Base-by-base conservation (phyloP, 306 rosid species). In the Malus sylvestris region DNA sequence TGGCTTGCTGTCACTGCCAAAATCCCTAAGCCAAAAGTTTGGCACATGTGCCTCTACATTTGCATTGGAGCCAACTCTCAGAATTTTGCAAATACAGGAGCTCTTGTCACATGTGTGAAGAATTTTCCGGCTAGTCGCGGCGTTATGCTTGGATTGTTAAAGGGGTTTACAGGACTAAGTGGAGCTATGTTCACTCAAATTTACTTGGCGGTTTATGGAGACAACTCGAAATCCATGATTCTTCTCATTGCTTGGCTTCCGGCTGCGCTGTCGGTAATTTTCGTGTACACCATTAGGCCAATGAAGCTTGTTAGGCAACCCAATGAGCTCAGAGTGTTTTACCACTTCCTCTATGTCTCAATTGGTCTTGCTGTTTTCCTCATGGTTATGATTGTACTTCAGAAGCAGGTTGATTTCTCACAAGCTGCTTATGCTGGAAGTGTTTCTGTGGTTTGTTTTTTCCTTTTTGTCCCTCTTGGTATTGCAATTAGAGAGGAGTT, bases 111-210 rank as follows among this genome's bases (percentile, higher is more conserved):
- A 0, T 83, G 85, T 25, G 84, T 87, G 74, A 85, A 83, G 75
- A 89, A 81, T 57, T 83, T 86, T 82, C 91, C 91, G 0, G 90
- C 85, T 49, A 81, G 87, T 75, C 67, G 93, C 4, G 93, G 90
- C 4, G 80, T 79, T 4, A 69, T 85, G 79, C 13, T 89, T 40
- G 93, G 93, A 4, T 68, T 86, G 52, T 78, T 86, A 66, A 86
- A 86, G 75, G 89, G 89, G 22, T 86, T 81, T 30, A 68, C 78
- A 35, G 92, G 92, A 18, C 85, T 86, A 6, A 80, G 89, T 29
- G 92, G 89, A 22, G 92, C 89, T 1, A 53, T 88, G 61, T 27
- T 88, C 66, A 84, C 88, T 0, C 85, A 86, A 29, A 25, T 88
- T 69, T 86, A 86, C 64, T 59, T 76, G 14, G 88, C 92, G 27